A percentile compares a stretch with the other conserved stretches of the same genome.
These are phyloP conservation scores for Russula foetens DNA, from an alignment of 768 basidiomycete genomes.

Conservation along the genomic window DNA sequence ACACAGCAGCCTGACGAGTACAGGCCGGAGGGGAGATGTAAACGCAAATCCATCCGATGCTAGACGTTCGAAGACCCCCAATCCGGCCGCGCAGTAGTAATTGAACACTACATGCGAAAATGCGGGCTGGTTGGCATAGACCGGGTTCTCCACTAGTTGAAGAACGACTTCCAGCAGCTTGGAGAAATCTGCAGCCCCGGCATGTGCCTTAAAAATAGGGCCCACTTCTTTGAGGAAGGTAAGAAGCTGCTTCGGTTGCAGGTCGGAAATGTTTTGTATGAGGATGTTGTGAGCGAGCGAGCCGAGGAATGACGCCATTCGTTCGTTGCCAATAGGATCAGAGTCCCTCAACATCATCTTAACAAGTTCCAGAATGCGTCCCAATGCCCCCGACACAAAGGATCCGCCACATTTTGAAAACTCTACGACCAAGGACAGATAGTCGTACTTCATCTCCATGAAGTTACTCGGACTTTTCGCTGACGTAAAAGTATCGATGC, in stretches of 20 bases:
- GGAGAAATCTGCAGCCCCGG: slow-evolving; percentile 46
- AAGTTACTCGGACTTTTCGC: slow-evolving; percentile 46
- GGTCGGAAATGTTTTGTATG: slow-evolving; percentile 31
- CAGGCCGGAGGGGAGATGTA: slow-evolving; percentile 23
- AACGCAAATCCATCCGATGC: slow-evolving; percentile 28
- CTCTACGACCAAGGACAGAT: slow-evolving; percentile 43
- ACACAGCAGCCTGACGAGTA: slow-evolving; percentile 29
- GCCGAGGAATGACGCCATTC: slow-evolving; percentile 44
- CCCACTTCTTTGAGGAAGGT: slow-evolving; percentile 47
- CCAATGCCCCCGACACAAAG: slow-evolving; percentile 32
- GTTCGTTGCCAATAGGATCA: slow-evolving; percentile 29
- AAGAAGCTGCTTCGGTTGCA: slow-evolving; percentile 39
- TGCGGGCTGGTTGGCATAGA: slow-evolving; percentile 42
- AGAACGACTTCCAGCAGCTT: slow-evolving; percentile 46
- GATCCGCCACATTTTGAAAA: slow-evolving; percentile 45
- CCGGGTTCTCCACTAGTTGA: slow-evolving; percentile 35
- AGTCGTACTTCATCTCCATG: slow-evolving; percentile 55
- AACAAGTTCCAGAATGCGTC: slow-evolving; percentile 46
- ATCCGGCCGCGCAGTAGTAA: slow-evolving; percentile 29
- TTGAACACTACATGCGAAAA: slow-evolving; percentile 37
- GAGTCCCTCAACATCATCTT: slow-evolving; percentile 50
- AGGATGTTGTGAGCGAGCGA: slow-evolving; percentile 45
- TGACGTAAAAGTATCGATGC: slow-evolving; percentile 34
- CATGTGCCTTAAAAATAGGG: slow-evolving; percentile 46
- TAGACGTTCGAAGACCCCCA: slow-evolving; percentile 30